These are phyloP conservation scores for Asparagopsis taxiformis DNA, from an alignment of 31 red algal species.

Conservation along the genomic window DNA sequence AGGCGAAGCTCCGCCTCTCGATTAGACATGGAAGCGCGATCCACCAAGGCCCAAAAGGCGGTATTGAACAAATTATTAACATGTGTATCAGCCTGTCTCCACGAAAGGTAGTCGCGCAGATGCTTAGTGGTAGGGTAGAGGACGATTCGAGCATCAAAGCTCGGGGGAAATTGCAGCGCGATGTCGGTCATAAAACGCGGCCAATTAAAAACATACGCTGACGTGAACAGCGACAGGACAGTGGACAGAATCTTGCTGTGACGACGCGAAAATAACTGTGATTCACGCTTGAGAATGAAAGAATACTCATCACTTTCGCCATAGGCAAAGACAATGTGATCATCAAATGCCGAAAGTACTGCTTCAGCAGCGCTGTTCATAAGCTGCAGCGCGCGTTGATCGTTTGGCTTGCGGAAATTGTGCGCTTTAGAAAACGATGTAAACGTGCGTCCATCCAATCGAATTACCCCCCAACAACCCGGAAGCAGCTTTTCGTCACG, in stretches of 20 bases:
- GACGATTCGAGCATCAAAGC: slow-evolving; percentile 86
- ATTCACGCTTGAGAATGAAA: slow-evolving; percentile 68
- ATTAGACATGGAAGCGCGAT: slow-evolving; percentile 28
- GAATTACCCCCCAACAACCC: slow-evolving; percentile 75
- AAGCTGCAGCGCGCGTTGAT: slow-evolving; percentile 50
- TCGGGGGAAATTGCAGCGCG: slow-evolving; percentile 34
- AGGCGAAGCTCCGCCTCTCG: slow-evolving; percentile 56
- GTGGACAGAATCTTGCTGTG: slow-evolving; percentile 79
- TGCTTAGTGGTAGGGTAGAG: slow-evolving; percentile 66
- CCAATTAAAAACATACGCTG: slow-evolving; percentile 71
- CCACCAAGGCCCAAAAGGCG: slow-evolving; percentile 84
- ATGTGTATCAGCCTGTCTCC: slow-evolving; percentile 89
- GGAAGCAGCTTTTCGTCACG: slow-evolving; percentile 68
- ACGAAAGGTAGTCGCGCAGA: slow-evolving; percentile 81
- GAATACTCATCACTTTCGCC: slow-evolving; percentile 88
- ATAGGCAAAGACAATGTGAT: slow-evolving; percentile 71
- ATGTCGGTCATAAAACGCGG: slow-evolving; percentile 35
- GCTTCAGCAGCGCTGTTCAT: slow-evolving; percentile 60
- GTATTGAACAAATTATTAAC: slow-evolving; percentile 92
- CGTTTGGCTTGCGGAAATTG: slow-evolving; percentile 74
- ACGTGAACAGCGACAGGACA: slow-evolving; percentile 66
- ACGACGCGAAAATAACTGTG: slow-evolving; percentile 64
- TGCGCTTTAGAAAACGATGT: slow-evolving; percentile 66
- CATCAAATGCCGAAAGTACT: slow-evolving; percentile 54
- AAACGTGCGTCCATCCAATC: slow-evolving; percentile 89